These are phyloP conservation scores for Isoetes taiwanensis DNA, from an alignment of 75 land plant species.

Conservation along the genomic window DNA sequence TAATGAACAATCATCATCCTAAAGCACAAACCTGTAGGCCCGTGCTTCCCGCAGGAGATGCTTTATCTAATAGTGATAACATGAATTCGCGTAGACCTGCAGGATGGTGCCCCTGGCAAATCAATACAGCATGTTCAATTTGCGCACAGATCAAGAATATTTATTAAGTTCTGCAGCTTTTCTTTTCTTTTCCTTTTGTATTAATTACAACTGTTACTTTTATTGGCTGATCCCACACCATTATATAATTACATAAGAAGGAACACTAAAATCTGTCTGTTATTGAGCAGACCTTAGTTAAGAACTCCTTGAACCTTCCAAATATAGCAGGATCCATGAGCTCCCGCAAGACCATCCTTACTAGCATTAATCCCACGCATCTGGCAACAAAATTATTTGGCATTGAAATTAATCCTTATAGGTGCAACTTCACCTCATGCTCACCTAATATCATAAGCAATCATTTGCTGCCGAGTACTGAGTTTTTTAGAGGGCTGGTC, in stretches of 20 bases:
- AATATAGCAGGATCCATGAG: constrained; percentile 76
- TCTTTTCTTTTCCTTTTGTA: too few relatives aligned
- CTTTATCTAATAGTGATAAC: constrained; percentile 28
- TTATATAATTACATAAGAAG: too few relatives aligned
- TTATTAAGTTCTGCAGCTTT: too few relatives aligned
- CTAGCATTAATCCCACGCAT: constrained; percentile 88
- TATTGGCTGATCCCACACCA: too few relatives aligned
- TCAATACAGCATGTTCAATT: too few relatives aligned
- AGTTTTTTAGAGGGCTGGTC: constrained; percentile 8
- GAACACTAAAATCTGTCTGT: too few relatives aligned
- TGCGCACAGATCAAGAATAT: too few relatives aligned
- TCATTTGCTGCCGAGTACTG: constrained; percentile 59
- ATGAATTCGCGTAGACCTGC: constrained; percentile 84
- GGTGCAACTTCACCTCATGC: not conserved
- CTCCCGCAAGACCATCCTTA: constrained; percentile 73
- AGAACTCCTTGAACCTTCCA: constrained; percentile 47
- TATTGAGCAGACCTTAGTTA: constrained; percentile 36
- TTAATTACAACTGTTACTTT: too few relatives aligned
- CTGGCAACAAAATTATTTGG: constrained; percentile 16
- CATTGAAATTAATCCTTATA: not conserved
- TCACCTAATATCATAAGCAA: constrained; percentile 91
- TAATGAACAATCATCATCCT: not conserved
- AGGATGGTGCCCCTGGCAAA: constrained; percentile 73
- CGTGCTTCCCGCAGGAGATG: constrained; percentile 42
- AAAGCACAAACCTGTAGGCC: constrained; percentile 49